Conservation (phyloP, 2,329 filamentous ascomycete species). For the Nigrograna mackinnonii region DNA sequence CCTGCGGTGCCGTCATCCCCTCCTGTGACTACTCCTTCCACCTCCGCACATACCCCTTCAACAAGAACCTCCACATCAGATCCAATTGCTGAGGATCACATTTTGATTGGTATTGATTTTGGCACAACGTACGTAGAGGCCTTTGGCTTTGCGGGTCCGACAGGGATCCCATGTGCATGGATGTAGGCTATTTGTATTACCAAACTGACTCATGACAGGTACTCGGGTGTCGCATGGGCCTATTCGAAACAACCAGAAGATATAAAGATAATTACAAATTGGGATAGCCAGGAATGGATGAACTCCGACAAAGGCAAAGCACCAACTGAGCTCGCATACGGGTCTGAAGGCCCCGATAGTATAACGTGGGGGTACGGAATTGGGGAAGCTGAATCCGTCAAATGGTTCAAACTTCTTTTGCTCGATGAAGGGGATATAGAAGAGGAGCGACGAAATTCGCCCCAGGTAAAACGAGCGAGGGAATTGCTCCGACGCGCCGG, state of each 20-base stretch:
- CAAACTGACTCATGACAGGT: no score
- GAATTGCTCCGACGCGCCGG: not conserved
- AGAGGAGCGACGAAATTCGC: not conserved
- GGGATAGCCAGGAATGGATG: not conserved
- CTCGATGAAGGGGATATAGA: not conserved
- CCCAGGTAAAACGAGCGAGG: not conserved
- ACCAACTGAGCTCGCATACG: not conserved
- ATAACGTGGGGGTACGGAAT: not conserved
- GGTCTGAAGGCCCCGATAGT: not conserved
- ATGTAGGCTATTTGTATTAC: no score
- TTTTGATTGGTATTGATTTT: no score
- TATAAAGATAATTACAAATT: not conserved
- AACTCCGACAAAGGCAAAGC: not conserved
- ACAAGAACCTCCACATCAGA: no score
- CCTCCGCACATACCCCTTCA: no score
- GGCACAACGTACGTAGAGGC: no score
- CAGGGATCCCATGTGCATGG: no score
- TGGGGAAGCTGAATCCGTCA: not conserved
- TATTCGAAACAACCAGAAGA: not conserved
- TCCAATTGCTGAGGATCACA: no score
- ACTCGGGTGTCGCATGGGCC: not conserved
- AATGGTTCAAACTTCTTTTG: not conserved
- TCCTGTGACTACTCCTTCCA: no score
- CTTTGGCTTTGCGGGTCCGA: no score
- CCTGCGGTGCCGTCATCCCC: no score